phyloP scores from a whole-genome alignment of 2,329 filamentous ascomycete species.

The Fusarium odoratissimum region DNA sequence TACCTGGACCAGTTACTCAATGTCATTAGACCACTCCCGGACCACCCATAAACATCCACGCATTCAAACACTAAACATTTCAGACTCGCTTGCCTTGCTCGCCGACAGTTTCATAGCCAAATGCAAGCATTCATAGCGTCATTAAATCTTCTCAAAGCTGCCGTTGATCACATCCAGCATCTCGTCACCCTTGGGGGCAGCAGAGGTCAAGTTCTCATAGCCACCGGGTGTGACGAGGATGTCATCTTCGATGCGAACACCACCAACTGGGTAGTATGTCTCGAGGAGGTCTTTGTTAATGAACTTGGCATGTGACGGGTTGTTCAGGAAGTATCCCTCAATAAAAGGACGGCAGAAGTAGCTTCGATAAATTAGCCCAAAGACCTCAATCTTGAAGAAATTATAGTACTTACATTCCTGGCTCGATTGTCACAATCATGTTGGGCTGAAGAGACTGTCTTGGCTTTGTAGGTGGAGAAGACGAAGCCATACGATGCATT shows the following conservation, averaged over 20 bases:
- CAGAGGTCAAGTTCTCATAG: conserved; percentile 82
- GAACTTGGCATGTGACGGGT: conserved; percentile 68
- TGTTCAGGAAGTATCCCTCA: conserved; percentile 73
- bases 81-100: background rate
- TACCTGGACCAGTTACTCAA: background rate
- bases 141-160: conserved; percentile 43
- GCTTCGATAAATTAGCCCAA: conserved; percentile 50
- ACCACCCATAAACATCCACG: background rate
- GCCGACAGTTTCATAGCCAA: background rate
- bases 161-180: conserved; percentile 71
- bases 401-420: conserved; percentile 68
- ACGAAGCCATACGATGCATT: conserved; percentile 42
- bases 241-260: conserved; percentile 93
- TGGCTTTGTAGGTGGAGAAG: conserved; percentile 47
- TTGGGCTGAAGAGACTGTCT: conserved; percentile 63
- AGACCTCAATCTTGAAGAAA: background rate
- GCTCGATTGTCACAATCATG: conserved; percentile 84
- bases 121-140: background rate
- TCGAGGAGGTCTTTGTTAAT: conserved; percentile 75
- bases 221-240: conserved; percentile 82
- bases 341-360: conserved; percentile 83
- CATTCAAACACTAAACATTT: conserved; percentile 7
- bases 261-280: conserved; percentile 81
- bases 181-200: conserved; percentile 79
- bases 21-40: background rate